Percentiles rank a stretch among this genome's conserved stretches.
Evolutionary conservation across 352 stramenopile species (phyloP).

Genomic region (Globisporangium yorkense): DNA sequence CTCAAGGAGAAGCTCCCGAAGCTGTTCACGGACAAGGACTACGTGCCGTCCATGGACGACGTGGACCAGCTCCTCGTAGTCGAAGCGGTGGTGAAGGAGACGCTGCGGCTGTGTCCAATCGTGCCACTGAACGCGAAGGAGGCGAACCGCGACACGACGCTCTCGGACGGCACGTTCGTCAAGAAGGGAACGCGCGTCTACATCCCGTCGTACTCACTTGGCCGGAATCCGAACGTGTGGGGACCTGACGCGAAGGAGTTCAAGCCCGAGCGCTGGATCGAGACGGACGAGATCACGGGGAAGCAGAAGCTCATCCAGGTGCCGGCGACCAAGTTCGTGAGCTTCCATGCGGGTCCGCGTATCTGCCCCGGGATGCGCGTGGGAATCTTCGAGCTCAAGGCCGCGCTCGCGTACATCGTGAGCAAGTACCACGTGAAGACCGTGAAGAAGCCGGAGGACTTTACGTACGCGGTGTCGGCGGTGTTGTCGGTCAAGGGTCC

Average conservation of each 20-base stretch:
- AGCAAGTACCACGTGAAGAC: constrained; percentile 45
- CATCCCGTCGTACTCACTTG: constrained; percentile 13
- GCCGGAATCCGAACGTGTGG: neutral
- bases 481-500: constrained; percentile 32
- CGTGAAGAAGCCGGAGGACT: constrained; percentile 29
- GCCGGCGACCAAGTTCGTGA: constrained; percentile 32
- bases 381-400: constrained; percentile 36
- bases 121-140: constrained; percentile 25
- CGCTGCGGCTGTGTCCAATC: constrained; percentile 50
- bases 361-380: constrained; percentile 26
- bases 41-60: constrained; percentile 36
- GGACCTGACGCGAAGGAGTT: constrained; percentile 17
- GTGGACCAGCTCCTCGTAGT: constrained; percentile 48
- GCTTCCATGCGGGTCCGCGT: constrained; percentile 37
- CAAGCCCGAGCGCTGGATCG: constrained; percentile 40
- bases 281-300: constrained; percentile 6
- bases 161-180: constrained; percentile 49
- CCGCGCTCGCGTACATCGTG: constrained; percentile 38
- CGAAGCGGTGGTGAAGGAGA: constrained; percentile 57
- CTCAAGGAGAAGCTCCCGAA: constrained; percentile 31
- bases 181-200: constrained; percentile 23
- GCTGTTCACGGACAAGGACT: constrained; percentile 16
- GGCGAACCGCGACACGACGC: constrained; percentile 36
- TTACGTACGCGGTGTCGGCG: constrained; percentile 48
- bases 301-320: constrained; percentile 12